Evolutionary conservation across 2,329 filamentous ascomycete genomes (phyloP), one percentile per base, ranked within the genome.

Genomic region (Pseudogymnoascus verrucosus): DNA sequence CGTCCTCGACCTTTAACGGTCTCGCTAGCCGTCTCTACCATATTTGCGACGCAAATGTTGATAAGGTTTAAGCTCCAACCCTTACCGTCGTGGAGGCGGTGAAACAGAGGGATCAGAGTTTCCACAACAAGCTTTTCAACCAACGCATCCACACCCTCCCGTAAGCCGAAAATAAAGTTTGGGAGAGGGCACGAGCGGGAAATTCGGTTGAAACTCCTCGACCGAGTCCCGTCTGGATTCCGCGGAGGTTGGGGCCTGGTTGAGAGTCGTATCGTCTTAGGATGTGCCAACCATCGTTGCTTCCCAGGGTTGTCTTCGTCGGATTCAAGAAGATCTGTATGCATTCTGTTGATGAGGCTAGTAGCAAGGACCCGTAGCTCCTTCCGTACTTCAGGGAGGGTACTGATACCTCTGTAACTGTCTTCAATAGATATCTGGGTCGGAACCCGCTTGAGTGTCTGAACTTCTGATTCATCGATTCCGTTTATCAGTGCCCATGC

Each of bases 371-470:
- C 81, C n/a, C 78, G 75, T 42, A 97, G 78, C 75, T 96, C 88
- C 66, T 83, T 84, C 44, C 79, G 76, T 31, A 96, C 85, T 64
- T 87, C 82, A 0, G 84, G 74, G 61, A 88, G 73, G 0, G 81
- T 86, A 68, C 89, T 84, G 1, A 96, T 78, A 0, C 86, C 85
- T 23, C 84, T 82, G 73, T 96, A 98, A 14, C 91, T 95, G 75
- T 98, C 93, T 73, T 98, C 93, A 67, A 98, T 95, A 74, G 91
- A 95, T 72, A 98, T 96, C 74, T 97, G 93, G 1, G 85, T 86
- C 0, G 93, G 93, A 1, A 96, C 76, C 51, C 86, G 83, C 68
- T 84, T 84, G 1, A 86, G 89, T 66, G 86, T 81, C 60, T 86
- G 85, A 16, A 98, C 91, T 64, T 90, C 86, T 0, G 83, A 80